Conservation (phyloP, 2,329 filamentous ascomycete species). For the Thelonectria blattea region DNA sequence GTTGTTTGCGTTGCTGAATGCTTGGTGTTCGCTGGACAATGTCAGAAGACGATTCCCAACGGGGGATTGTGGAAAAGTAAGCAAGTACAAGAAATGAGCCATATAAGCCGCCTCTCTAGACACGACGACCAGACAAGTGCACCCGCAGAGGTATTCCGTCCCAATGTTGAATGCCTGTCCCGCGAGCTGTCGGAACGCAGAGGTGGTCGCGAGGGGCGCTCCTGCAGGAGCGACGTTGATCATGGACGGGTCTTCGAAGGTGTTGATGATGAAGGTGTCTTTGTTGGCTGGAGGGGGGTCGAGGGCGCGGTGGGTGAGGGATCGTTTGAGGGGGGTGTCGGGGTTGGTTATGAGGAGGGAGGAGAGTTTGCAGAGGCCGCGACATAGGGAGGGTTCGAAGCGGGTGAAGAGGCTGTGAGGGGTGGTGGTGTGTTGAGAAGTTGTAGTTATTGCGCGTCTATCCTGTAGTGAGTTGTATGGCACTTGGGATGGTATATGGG, state of each 20-base stretch:
- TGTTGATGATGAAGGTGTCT: not conserved
- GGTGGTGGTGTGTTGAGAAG: not conserved
- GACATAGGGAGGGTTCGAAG: not conserved
- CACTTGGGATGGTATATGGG: too few relatives aligned
- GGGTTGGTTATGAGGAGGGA: not conserved
- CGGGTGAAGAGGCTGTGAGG: not conserved
- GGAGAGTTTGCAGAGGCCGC: not conserved
- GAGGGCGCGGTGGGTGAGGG: not conserved
- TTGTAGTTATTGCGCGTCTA: too few relatives aligned
- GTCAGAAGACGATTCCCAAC: not conserved
- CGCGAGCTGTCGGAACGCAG: not conserved
- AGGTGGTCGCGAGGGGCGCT: not conserved
- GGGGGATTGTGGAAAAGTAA: too few relatives aligned
- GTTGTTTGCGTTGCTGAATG: not conserved
- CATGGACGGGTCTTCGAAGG: not conserved
- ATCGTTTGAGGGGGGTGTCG: not conserved
- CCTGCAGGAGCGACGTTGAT: not conserved
- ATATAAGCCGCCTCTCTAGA: slow-evolving; percentile 1
- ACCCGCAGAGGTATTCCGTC: not conserved
- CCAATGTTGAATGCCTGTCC: not conserved
- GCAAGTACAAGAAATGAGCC: not conserved
- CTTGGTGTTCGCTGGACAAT: not conserved
- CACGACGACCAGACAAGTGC: not conserved
- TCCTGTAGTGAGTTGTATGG: too few relatives aligned
- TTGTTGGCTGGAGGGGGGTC: not conserved